Evolutionary conservation across 2,329 filamentous ascomycete genomes (phyloP), one percentile per base, ranked within the genome.

Genomic region (Aspergillus ibericus): DNA sequence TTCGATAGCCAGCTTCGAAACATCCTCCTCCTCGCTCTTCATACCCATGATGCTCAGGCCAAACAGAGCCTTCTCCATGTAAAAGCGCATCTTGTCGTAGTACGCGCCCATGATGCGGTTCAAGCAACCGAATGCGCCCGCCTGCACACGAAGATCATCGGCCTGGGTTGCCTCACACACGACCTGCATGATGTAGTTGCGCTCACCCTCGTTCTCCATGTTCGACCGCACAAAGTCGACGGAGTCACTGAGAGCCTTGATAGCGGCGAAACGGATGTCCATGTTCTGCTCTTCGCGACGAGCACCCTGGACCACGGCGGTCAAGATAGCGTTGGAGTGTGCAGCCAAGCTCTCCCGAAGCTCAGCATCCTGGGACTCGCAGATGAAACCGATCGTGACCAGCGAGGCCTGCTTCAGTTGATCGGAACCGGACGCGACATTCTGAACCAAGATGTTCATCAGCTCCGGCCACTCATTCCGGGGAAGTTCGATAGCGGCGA

Each of bases 141-240:
- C 92, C 78, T 98, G 93, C 76, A 99, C 96, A 73, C 92, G 87
- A 59, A 85, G 86, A 77, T 99, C 95, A 1, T 90, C 84, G 68
- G 93, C 92, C 80, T 99, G 95, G 56, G 95, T 99, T 68, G 95
- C 95, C 82, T 99, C 95, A 80, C 95, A 99, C 71, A 99, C 92
- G 66, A 99, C 95, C 82, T 99, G 95, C 95, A 99, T 99, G 73
- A 99, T 99, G 82, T 98, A 99, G 82, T 99, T 99, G 68, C 95
- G 89, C 83, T 99, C 95, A 70, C 93, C 95, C 79, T 99, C 95
- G 71, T 98, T 95, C 79, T 97, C 96, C 78, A 99, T 99, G 81
- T 99, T 99, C 80, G 92, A 96, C 66, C 92, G 87, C 59, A 99
- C 93, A 72, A 99, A 99, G 78, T 99, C 95, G 60, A 98, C 88